Evolutionary conservation across 192 early-diverging fungal genomes (phyloP).

Genomic region (Pilaira anomala): DNA sequence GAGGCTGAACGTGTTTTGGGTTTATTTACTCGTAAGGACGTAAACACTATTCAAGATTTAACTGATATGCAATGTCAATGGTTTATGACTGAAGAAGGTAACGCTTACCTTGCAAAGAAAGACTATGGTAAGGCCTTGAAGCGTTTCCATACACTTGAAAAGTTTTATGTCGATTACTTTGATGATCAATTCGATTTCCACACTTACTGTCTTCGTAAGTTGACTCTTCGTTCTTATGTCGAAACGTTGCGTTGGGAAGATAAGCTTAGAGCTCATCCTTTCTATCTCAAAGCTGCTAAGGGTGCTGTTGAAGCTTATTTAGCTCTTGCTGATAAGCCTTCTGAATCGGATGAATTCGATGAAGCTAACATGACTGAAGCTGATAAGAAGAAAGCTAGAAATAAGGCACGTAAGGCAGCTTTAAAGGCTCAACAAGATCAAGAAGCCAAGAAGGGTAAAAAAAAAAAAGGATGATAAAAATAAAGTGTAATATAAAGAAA

Average conservation of each 20-base stretch:
- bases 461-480: background rate
- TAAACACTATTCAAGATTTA: constrained; percentile 70
- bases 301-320: constrained; percentile 65
- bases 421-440: constrained; percentile 54
- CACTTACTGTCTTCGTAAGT: constrained; percentile 86
- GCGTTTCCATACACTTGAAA: constrained; percentile 79
- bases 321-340: constrained; percentile 54
- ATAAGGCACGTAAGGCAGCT: constrained; percentile 75
- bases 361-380: constrained; percentile 62
- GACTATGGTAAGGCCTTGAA: constrained; percentile 83
- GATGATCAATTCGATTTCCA: constrained; percentile 98
- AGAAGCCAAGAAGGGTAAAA: constrained; percentile 48
- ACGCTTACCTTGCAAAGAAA: constrained; percentile 63
- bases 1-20: constrained; percentile 84
- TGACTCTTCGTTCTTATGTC: constrained; percentile 82
- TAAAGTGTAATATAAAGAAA: background rate
- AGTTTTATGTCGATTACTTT: constrained; percentile 77
- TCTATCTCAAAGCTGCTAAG: constrained; percentile 71
- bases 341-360: constrained; percentile 45
- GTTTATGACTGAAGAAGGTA: constrained; percentile 80
- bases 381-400: constrained; percentile 75
- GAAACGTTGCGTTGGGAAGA: constrained; percentile 81
- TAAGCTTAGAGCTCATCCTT: constrained; percentile 63
- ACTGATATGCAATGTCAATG: constrained; percentile 91
- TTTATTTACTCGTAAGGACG: constrained; percentile 73